Conservation (phyloP, 306 rosid species). For the Pachyrhizus erosus region DNA sequence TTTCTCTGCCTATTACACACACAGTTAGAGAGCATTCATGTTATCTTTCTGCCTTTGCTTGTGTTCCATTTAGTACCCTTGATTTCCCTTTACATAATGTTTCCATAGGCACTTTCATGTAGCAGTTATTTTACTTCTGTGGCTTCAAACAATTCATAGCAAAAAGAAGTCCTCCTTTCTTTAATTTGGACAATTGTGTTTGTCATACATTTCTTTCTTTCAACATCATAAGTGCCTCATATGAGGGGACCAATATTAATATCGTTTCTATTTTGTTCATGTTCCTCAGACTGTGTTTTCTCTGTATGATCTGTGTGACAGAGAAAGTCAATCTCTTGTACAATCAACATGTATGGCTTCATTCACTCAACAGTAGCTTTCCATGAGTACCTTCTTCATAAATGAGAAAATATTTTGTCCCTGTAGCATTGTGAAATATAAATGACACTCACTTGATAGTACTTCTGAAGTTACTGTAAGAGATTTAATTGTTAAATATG, state of each 20-base stretch:
- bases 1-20: conserved; percentile 18
- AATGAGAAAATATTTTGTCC: conserved; percentile 13
- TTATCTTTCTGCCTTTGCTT: conserved; percentile 38
- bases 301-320: conserved; percentile 32
- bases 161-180: conserved; percentile 35
- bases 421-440: conserved; percentile 10
- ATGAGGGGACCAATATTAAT: conserved; percentile 48
- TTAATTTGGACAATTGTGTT: conserved; percentile 47
- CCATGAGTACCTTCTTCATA: conserved; percentile 36
- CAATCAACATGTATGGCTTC: conserved; percentile 46
- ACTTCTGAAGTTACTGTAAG: background rate
- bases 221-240: conserved; percentile 33
- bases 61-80: conserved; percentile 40
- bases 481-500: conserved; percentile 11
- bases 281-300: conserved; percentile 43
- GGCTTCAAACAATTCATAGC: conserved; percentile 39
- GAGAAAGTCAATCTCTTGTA: conserved; percentile 44
- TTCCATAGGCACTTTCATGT: conserved; percentile 41
- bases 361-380: conserved; percentile 51
- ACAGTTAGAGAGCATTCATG: conserved; percentile 41
- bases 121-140: conserved; percentile 42
- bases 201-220: conserved; percentile 43
- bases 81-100: conserved; percentile 45
- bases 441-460: background rate
- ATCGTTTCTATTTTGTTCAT: conserved; percentile 38